Conservation (phyloP, 768 basidiomycete genomes). For the Trametes coccinea region DNA sequence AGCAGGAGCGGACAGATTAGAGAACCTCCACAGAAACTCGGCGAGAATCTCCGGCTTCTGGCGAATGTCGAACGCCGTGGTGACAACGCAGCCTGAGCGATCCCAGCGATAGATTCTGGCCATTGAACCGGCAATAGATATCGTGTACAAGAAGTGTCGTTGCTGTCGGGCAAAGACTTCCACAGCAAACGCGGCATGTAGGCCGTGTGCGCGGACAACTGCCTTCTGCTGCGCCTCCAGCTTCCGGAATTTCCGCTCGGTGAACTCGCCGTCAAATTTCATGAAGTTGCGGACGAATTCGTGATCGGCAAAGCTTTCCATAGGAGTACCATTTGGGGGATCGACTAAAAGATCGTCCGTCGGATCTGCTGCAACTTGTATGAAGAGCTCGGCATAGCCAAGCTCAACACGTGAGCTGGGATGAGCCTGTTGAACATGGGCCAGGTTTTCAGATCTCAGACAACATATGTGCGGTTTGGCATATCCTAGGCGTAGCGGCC, state of each 20-base stretch:
- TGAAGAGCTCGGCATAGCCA: constrained; percentile 17
- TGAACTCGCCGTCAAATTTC: not conserved
- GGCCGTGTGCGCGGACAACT: not conserved
- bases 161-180: constrained; percentile 29
- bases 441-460: not conserved
- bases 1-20: constrained; percentile 5
- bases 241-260: not conserved
- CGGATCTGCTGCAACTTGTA: constrained; percentile 1
- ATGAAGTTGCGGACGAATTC: not conserved
- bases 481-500: not conserved
- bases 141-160: constrained; percentile 31
- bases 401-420: not conserved
- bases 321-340: not conserved
- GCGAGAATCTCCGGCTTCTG: constrained; percentile 24
- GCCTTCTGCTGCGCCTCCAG: not conserved
- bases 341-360: constrained; percentile 13
- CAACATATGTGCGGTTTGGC: constrained; percentile 15
- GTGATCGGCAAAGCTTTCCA: not conserved
- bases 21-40: constrained; percentile 35
- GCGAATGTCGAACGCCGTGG: constrained; percentile 29
- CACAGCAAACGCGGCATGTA: not conserved
- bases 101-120: constrained; percentile 38
- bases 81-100: constrained; percentile 34
- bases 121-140: constrained; percentile 29
- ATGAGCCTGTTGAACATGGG: not conserved